phyloP scores from a whole-genome alignment of 208 protist genomes.

The Trypanosoma congolense region DNA sequence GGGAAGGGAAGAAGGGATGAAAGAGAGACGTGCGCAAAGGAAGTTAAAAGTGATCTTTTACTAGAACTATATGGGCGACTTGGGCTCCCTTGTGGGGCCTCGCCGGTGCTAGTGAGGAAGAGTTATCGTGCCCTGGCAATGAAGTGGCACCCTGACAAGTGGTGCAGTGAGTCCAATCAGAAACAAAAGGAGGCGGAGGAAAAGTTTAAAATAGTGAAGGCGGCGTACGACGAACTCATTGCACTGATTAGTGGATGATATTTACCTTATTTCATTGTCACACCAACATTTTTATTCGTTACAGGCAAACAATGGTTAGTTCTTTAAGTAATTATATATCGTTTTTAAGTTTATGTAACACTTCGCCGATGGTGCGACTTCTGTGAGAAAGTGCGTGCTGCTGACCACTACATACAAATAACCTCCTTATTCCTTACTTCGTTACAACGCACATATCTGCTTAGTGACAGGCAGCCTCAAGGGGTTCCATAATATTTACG shows the following conservation, averaged over 20 bases:
- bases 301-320: no score
- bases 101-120: slow-evolving; percentile 22
- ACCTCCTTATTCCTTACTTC: no score
- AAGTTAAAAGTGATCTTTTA: background rate
- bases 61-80: slow-evolving; percentile 17
- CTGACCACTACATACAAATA: no score
- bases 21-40: background rate
- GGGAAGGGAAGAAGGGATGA: slow-evolving; percentile 3
- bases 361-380: no score
- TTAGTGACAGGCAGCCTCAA: background rate
- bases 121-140: slow-evolving; percentile 62
- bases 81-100: slow-evolving; percentile 15
- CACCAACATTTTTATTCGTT: slow-evolving; percentile 15
- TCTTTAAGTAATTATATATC: no score
- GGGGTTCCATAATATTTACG: slow-evolving; percentile 4
- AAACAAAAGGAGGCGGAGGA: slow-evolving; percentile 42
- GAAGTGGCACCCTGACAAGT: slow-evolving; percentile 73
- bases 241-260: slow-evolving; percentile 10
- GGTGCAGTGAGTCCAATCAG: slow-evolving; percentile 32
- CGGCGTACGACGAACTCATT: slow-evolving; percentile 69
- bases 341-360: no score
- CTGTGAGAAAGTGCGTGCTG: no score
- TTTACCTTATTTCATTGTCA: background rate
- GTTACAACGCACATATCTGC: no score
- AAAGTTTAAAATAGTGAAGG: slow-evolving; percentile 58